These are phyloP conservation scores for Paraphaeosphaeria minitans DNA, from an alignment of 2,329 filamentous ascomycete species.

Conservation along the genomic window DNA sequence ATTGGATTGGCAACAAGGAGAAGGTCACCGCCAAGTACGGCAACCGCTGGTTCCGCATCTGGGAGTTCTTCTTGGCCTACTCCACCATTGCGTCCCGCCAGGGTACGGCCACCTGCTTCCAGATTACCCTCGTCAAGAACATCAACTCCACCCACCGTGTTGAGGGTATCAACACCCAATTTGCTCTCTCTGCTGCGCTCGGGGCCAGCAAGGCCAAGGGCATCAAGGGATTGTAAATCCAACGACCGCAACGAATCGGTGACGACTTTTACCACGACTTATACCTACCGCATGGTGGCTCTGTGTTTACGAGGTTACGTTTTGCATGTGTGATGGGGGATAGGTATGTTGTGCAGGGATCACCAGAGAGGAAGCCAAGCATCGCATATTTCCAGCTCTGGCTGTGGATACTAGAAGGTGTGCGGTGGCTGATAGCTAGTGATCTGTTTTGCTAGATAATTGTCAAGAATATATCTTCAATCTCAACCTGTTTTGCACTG, in stretches of 20 bases:
- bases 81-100: conserved; percentile 84
- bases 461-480: not conserved
- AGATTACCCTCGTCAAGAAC: conserved; percentile 88
- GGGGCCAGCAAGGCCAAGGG: conserved; percentile 51
- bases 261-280: not conserved
- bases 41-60: conserved; percentile 92
- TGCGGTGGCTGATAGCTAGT: not conserved
- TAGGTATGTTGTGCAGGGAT: not conserved
- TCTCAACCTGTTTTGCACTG: not conserved
- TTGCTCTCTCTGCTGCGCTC: conserved; percentile 70
- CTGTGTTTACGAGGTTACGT: conserved; percentile 1
- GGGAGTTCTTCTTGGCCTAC: conserved; percentile 89
- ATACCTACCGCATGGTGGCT: not conserved
- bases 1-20: conserved; percentile 93
- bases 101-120: conserved; percentile 83
- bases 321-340: not conserved
- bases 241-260: not conserved
- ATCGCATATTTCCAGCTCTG: not conserved
- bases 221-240: conserved; percentile 16
- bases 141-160: conserved; percentile 84
- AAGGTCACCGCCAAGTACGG: conserved; percentile 96
- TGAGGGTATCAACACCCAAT: conserved; percentile 73
- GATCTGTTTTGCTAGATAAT: not conserved
- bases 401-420: not conserved
- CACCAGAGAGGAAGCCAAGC: not conserved